Percentiles rank a stretch among this genome's conserved stretches.
Conservation (phyloP, 1,284 basidiomycete genomes). For the Ceraceosorus guamensis region DNA sequence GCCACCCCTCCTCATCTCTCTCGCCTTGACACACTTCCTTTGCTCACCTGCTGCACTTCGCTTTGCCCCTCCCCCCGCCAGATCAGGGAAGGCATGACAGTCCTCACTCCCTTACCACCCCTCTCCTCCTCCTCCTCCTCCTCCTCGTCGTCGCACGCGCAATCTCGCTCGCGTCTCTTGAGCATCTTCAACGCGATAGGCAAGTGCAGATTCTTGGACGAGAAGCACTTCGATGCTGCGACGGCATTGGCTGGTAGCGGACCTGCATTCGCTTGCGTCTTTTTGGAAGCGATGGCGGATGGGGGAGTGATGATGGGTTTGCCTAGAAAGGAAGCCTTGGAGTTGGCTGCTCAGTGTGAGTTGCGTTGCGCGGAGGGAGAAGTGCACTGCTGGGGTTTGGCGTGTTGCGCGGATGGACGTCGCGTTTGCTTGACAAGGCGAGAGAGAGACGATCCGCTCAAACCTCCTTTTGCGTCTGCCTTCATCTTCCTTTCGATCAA, state of each 20-base stretch:
- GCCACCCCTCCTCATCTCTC: neutral
- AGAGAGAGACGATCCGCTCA: no score
- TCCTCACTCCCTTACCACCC: conserved; percentile 40
- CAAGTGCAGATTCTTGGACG: conserved; percentile 39
- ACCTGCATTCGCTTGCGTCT: conserved; percentile 92
- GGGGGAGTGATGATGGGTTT: conserved; percentile 99
- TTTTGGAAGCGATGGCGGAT: conserved; percentile 97
- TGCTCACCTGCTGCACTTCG: neutral
- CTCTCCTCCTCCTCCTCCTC: no score
- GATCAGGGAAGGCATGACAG: conserved; percentile 47
- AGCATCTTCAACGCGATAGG: conserved; percentile 44
- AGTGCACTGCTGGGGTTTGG: no score
- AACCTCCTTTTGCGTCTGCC: conserved; percentile 1
- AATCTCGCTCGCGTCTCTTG: conserved; percentile 31
- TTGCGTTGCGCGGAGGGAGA: no score
- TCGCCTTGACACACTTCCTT: neutral
- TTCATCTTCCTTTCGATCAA: no score
- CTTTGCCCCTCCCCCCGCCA: conserved; percentile 4
- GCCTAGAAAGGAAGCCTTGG: conserved; percentile 83
- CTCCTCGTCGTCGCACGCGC: conserved; percentile 12
- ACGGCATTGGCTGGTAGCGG: conserved; percentile 93
- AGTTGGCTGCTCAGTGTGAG: conserved; percentile 88
- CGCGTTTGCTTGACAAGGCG: conserved; percentile 9
- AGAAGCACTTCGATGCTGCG: conserved; percentile 81
- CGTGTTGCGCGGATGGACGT: neutral